These are phyloP conservation scores for Apiospora marii DNA, from an alignment of 2,329 filamentous ascomycete species.

Conservation along the genomic window DNA sequence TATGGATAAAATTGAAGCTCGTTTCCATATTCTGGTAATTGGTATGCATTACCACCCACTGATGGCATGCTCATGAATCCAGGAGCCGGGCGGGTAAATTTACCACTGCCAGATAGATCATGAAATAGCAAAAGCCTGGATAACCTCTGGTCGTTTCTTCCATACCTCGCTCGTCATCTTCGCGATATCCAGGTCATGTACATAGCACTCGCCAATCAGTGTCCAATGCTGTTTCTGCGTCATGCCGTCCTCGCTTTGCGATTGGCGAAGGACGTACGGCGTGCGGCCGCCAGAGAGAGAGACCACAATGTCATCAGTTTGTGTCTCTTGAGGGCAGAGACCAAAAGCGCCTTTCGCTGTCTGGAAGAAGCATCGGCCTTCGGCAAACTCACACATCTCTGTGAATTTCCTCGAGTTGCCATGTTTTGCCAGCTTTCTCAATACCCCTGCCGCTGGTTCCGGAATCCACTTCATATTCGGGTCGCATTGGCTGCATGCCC, in stretches of 20 bases:
- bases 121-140: background rate
- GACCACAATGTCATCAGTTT: constrained; percentile 4
- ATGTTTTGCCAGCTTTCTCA: constrained; percentile 19
- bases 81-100: background rate
- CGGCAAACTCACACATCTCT: constrained; percentile 24
- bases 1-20: background rate
- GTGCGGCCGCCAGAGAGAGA: constrained; percentile 19
- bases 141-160: background rate
- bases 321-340: constrained; percentile 21
- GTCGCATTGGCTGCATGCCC: constrained; percentile 1
- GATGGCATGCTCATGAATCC: background rate
- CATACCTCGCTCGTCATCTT: constrained; percentile 1
- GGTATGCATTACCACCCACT: background rate
- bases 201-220: constrained; percentile 23
- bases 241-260: background rate
- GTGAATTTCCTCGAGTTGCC: constrained; percentile 23
- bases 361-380: constrained; percentile 25
- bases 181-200: constrained; percentile 24
- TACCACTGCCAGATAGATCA: background rate
- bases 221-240: background rate
- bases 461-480: constrained; percentile 23
- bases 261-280: constrained; percentile 18
- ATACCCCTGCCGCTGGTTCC: background rate
- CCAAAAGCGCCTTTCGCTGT: constrained; percentile 14
- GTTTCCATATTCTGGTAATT: background rate